Evolutionary conservation across 768 basidiomycete genomes (phyloP), one percentile per base, ranked within the genome.

Genomic region (Chiua virens): DNA sequence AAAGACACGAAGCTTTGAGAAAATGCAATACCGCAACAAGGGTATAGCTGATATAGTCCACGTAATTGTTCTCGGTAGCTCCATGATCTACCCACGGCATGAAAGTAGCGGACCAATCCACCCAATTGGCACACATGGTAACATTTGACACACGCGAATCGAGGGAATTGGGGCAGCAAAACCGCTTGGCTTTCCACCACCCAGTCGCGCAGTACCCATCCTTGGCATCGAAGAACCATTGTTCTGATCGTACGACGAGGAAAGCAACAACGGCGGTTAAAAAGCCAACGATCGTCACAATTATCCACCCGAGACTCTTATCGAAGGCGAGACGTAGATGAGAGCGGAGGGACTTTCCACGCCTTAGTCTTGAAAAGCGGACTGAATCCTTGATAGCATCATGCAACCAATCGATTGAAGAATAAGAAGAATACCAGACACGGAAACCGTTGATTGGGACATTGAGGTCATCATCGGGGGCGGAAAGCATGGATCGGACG

Each of bases 321-420:
- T 96, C 94, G 49, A 86, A 69, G 10, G 74, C 71, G 25, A 88
- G 80, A 20, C 78, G 78, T 27, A 87, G 54, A 34, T 77, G 80
- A 1, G 89, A 85, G 18, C 88, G 81, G 30, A 85, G 17, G 1
- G 93, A 90, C 59, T 81, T 85, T 50, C 83, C 80, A 43, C 73
- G 79, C 53, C 91, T 77, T 17, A 96, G 75, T 44, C 81, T 79
- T 30, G 86, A 80, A 56, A 88, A 86, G 25, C 94, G 87, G 8
- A 81, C 80, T 0, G 92, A 92, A 64, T 96, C 92, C 69, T 97
- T 95, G 74, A 98, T 92, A 36, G 91, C 81, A 72, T 98, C 96
- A 61, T 98, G 96, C 47, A 98, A 75, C 96, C 95, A 98, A 69
- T 98, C 94, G 50, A 96, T 87, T 18, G 89, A 92, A 0, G 90